These are phyloP conservation scores for Apiospora aurea DNA, from an alignment of 2,329 filamentous ascomycete species.

Conservation along the genomic window DNA sequence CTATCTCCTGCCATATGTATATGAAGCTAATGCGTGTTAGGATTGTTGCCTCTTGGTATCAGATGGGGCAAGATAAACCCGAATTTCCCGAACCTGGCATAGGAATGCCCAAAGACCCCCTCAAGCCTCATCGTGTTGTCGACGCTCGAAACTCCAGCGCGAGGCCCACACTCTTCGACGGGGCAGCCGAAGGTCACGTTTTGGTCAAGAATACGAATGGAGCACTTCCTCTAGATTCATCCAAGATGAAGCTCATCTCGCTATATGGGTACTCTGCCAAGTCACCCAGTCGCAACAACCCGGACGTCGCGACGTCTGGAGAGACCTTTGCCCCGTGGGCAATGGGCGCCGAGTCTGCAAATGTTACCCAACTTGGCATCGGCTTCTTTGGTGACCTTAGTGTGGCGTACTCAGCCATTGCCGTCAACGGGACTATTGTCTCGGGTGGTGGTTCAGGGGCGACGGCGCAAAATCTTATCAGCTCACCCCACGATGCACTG, in stretches of 20 bases:
- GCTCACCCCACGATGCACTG: slow-evolving; percentile 48
- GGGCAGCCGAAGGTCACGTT: slow-evolving; percentile 45
- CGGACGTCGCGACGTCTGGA: slow-evolving; percentile 55
- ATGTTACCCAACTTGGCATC: slow-evolving; percentile 28
- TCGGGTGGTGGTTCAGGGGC: slow-evolving; percentile 50
- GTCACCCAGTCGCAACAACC: slow-evolving; percentile 38
- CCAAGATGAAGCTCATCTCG: slow-evolving; percentile 54
- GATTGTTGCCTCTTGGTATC: slow-evolving; percentile 49
- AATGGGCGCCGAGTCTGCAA: slow-evolving; percentile 29
- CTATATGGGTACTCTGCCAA: slow-evolving; percentile 54
- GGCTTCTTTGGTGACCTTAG: slow-evolving; percentile 35
- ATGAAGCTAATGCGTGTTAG: slow-evolving; percentile 1
- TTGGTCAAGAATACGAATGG: slow-evolving; percentile 55
- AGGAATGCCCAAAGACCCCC: slow-evolving; percentile 46
- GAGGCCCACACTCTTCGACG: slow-evolving; percentile 41
- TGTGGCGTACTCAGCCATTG: slow-evolving; percentile 34
- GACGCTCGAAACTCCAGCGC: slow-evolving; percentile 48
- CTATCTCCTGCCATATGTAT: not conserved
- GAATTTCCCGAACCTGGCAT: slow-evolving; percentile 39
- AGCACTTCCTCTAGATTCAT: slow-evolving; percentile 49
- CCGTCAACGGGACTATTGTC: slow-evolving; percentile 47
- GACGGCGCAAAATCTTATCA: slow-evolving; percentile 44
- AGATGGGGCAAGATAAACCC: slow-evolving; percentile 44
- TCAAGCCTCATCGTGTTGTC: slow-evolving; percentile 45
- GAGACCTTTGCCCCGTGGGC: slow-evolving; percentile 35